Percentiles rank a stretch among this genome's conserved stretches.
phyloP scores from a whole-genome alignment of 768 basidiomycete species.

The Mycena rosella region DNA sequence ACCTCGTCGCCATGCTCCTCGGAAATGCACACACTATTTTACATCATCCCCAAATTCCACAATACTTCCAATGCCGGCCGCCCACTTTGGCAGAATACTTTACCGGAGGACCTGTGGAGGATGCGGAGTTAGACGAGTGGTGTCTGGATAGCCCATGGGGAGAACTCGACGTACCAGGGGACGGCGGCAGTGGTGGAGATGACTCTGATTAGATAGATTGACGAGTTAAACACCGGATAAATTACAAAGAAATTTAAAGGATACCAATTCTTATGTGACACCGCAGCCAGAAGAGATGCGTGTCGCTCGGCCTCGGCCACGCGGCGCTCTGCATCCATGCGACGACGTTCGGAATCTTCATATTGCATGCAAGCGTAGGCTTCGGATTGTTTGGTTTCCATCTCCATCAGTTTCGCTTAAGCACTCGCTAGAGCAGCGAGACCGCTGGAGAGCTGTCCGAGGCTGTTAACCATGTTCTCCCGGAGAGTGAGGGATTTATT shows the following conservation, averaged over 20 bases:
- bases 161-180: slow-evolving; percentile 4
- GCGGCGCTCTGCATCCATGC: slow-evolving; percentile 6
- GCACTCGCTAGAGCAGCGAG: neutral
- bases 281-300: neutral
- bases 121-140: slow-evolving; percentile 29
- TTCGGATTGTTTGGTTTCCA: neutral
- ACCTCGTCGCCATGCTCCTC: slow-evolving; percentile 31
- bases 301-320: slow-evolving; percentile 17
- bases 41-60: slow-evolving; percentile 32
- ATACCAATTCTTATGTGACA: neutral
- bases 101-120: slow-evolving; percentile 29
- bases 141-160: slow-evolving; percentile 22
- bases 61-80: slow-evolving; percentile 32
- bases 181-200: neutral
- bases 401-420: neutral
- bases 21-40: slow-evolving; percentile 35
- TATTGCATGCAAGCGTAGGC: neutral
- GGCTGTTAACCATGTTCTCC: neutral
- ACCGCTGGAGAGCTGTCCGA: neutral
- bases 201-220: neutral
- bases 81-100: slow-evolving; percentile 34
- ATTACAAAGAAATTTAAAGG: neutral
- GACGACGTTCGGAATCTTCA: neutral
- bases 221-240: no score
- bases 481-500: neutral